Base-by-base conservation (phyloP, 805 yeast genomes). In the Millerozyma miso region DNA sequence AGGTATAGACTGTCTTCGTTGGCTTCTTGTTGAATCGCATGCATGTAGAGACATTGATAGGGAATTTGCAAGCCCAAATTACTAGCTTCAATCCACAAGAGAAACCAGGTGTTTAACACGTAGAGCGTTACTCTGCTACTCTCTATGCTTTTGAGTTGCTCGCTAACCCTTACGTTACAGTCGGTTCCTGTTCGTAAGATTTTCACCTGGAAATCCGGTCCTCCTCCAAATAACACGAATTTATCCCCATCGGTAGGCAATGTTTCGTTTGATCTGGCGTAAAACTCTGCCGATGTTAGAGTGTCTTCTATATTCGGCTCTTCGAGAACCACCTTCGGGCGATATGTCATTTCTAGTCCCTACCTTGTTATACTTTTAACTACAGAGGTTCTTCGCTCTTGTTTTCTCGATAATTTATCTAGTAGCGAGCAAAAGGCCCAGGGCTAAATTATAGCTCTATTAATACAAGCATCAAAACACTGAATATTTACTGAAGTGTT, bases 221-320 rank as follows among this genome's bases (percentile, higher is more conserved):
- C 71, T 4, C 74, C 75, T 6, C 65, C 71, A 44, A 66, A 61
- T n/a, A 72, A 49, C 33, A 72, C 68, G 44, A 62, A 57, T 51
- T 69, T 66, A 47, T 70, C 75, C 32, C 57, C 59, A 12, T 44
- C 51, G 19, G 60, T 47, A 13, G 70, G 61, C 48, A 60, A 71
- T 35, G 55, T 48, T 31, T 64, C 74, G 1, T 76, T 76, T 2
- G 67, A 63, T 19, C 67, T 65, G 10, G 65, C 54, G 41, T 59
- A 67, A 47, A 61, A 71, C 18, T 54, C 50, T 13, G 55, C 40
- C 8, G 56, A 49, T 3, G 63, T 60, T 10, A 69, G 59, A 6
- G 77, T 71, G 53, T 71, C 69, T 44, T 71, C 77, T 39, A 59
- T 54, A 44, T 60, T 69, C 20, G 77, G 77, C 29, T 38, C 48